These are phyloP conservation scores for Vaccinium vitisidaea DNA, from an alignment of 148 eudicot species.

Conservation along the genomic window DNA sequence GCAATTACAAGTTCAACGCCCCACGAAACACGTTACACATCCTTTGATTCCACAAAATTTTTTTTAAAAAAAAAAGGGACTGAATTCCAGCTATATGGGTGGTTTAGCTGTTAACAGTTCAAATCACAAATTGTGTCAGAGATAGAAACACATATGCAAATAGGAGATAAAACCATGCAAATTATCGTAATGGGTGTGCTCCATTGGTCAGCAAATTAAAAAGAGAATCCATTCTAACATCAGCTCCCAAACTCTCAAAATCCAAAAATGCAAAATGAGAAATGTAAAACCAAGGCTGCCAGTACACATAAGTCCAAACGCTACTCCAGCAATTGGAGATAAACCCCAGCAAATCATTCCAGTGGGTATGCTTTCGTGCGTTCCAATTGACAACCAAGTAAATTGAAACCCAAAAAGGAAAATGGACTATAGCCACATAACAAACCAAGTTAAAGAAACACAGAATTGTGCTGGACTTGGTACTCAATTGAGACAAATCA, in stretches of 20 bases:
- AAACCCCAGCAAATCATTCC: neutral
- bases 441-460: too few relatives aligned
- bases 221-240: neutral
- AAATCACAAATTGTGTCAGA: neutral
- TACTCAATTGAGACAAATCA: constrained; percentile 19
- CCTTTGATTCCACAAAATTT: neutral
- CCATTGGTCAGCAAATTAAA: neutral
- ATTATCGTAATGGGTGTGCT: constrained; percentile 6
- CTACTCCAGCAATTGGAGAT: neutral
- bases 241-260: too few relatives aligned
- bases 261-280: too few relatives aligned
- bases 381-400: neutral
- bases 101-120: neutral
- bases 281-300: too few relatives aligned
- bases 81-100: neutral
- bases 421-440: neutral
- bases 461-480: too few relatives aligned
- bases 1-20: constrained; percentile 27
- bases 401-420: neutral
- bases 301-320: neutral
- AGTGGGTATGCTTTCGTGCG: constrained; percentile 11
- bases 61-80: neutral
- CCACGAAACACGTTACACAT: neutral
- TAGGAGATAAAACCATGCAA: neutral
- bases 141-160: too few relatives aligned